Evolutionary conservation across 768 basidiomycete genomes (phyloP).

Genomic region (Naganishia randhawae): DNA sequence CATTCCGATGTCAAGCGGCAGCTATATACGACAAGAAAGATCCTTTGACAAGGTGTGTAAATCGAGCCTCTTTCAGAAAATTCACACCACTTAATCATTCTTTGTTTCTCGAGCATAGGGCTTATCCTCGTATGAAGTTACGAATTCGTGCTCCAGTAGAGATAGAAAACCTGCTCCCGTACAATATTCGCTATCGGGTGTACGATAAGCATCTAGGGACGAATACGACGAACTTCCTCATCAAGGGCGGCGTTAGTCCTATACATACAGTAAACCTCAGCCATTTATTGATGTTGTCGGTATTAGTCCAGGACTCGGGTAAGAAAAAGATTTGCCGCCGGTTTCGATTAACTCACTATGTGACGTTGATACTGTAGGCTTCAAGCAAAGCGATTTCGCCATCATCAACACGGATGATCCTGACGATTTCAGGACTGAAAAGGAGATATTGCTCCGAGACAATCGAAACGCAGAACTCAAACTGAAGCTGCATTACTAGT

Average conservation of each 20-base stretch:
- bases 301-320: constrained; percentile 87
- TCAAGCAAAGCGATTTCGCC: constrained; percentile 90
- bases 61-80: neutral
- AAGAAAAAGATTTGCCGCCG: constrained; percentile 33
- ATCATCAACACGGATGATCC: constrained; percentile 93
- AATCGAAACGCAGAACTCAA: constrained; percentile 69
- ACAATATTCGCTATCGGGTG: constrained; percentile 89
- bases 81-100: neutral
- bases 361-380: constrained; percentile 56
- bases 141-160: constrained; percentile 89
- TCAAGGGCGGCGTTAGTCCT: constrained; percentile 90
- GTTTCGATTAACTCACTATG: neutral
- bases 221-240: constrained; percentile 88
- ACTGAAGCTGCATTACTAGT: constrained; percentile 86
- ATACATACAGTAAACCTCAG: constrained; percentile 89
- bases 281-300: constrained; percentile 82
- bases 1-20: constrained; percentile 92
- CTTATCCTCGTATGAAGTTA: constrained; percentile 77
- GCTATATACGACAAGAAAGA: constrained; percentile 70
- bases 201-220: constrained; percentile 92
- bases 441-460: constrained; percentile 68
- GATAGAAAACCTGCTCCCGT: constrained; percentile 89
- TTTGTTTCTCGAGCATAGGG: constrained; percentile 54
- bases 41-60: constrained; percentile 57
- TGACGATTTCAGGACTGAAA: constrained; percentile 81